Percentiles rank a stretch among this genome's conserved stretches.
These are phyloP conservation scores for Triticum monococcum DNA, from an alignment of 176 grass and related monocot species.

Conservation along the genomic window DNA sequence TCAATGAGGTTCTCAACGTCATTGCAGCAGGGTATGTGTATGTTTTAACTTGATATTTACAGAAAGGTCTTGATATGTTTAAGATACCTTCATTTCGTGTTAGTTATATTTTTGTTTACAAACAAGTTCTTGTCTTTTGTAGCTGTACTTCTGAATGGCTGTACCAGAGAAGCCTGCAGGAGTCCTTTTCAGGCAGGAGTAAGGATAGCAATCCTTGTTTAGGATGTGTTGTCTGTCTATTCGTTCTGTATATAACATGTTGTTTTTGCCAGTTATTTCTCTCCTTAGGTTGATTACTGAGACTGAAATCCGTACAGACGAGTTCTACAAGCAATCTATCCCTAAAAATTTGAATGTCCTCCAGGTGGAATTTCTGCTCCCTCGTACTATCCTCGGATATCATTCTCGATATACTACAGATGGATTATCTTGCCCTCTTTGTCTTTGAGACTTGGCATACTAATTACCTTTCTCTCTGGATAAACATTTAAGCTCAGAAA, in stretches of 20 bases:
- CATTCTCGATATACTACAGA: background rate
- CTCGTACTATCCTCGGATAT: background rate
- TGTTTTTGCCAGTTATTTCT: constrained; percentile 23
- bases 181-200: constrained; percentile 25
- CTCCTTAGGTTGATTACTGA: constrained; percentile 36
- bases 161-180: constrained; percentile 26
- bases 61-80: background rate
- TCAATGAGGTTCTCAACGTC: background rate
- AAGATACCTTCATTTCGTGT: background rate
- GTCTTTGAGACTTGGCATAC: background rate
- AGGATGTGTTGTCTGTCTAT: constrained; percentile 11
- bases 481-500: background rate
- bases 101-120: background rate
- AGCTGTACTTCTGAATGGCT: constrained; percentile 5
- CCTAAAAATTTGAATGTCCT: background rate
- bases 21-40: constrained; percentile 20
- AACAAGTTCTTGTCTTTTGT: background rate
- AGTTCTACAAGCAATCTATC: background rate
- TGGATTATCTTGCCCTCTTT: background rate
- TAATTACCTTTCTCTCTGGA: background rate
- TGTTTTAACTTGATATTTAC: background rate
- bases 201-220: constrained; percentile 25
- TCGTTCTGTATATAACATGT: constrained; percentile 8
- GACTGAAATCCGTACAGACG: constrained; percentile 15
- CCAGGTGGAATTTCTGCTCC: background rate